phyloP scores from a whole-genome alignment of 768 basidiomycete species.

The Chiua virens region DNA sequence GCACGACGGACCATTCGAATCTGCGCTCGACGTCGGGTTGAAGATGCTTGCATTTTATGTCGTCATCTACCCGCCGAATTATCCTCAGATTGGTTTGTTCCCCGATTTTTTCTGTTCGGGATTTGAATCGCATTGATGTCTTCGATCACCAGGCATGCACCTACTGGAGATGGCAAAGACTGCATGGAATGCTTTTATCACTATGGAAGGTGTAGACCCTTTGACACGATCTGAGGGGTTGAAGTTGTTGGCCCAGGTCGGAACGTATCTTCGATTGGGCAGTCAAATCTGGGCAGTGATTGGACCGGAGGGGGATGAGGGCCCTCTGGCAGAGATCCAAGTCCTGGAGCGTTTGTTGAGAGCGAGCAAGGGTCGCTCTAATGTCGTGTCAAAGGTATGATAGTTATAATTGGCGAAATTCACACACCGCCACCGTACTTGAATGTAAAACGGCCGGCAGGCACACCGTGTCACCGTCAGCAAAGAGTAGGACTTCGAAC shows the following conservation, averaged over 20 bases:
- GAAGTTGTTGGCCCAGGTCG: conserved; percentile 30
- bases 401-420: too few species aligned
- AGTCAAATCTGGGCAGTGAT: conserved; percentile 44
- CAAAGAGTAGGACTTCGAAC: too few species aligned
- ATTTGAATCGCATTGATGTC: background rate
- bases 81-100: conserved; percentile 75
- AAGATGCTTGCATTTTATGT: conserved; percentile 65
- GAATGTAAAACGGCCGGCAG: too few species aligned
- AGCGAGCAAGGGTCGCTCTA: conserved; percentile 3
- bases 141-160: conserved; percentile 58
- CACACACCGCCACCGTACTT: too few species aligned
- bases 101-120: background rate
- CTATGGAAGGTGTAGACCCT: conserved; percentile 22
- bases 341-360: conserved; percentile 43
- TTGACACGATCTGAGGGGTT: conserved; percentile 7
- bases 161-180: conserved; percentile 75
- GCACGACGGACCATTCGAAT: conserved; percentile 58
- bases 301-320: conserved; percentile 63
- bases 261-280: conserved; percentile 42
- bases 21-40: conserved; percentile 54
- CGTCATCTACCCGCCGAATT: conserved; percentile 70
- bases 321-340: conserved; percentile 52
- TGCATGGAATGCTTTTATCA: conserved; percentile 63
- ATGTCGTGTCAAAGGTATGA: too few species aligned
- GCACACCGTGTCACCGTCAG: too few species aligned